Conservation (phyloP, 2,329 filamentous ascomycete species). For the Ramichloridium luteum region DNA sequence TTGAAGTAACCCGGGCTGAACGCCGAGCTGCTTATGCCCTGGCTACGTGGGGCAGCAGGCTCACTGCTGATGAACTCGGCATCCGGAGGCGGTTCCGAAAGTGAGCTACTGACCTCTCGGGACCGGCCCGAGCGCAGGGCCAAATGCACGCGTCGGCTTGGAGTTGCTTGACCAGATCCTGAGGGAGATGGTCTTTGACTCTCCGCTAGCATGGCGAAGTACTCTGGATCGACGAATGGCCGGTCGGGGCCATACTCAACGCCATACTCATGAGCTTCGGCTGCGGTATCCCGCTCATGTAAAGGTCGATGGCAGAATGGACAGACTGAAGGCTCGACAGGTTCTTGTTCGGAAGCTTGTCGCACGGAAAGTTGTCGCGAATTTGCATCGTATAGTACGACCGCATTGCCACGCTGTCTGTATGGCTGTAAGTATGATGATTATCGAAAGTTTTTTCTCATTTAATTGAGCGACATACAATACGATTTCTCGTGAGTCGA, state of each 20-base stretch:
- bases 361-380: constrained; percentile 79
- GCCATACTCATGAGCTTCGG: constrained; percentile 24
- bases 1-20: constrained; percentile 91
- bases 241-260: constrained; percentile 38
- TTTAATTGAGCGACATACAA: constrained; percentile 46
- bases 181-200: constrained; percentile 34
- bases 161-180: constrained; percentile 29
- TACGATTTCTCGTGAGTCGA: constrained; percentile 63
- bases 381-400: constrained; percentile 79
- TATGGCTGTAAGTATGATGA: constrained; percentile 4
- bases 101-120: constrained; percentile 21
- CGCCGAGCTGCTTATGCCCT: constrained; percentile 71
- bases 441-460: constrained; percentile 3
- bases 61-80: constrained; percentile 37
- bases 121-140: constrained; percentile 23
- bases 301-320: constrained; percentile 79
- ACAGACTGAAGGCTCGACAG: constrained; percentile 56
- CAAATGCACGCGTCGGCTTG: constrained; percentile 33
- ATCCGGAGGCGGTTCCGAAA: constrained; percentile 34
- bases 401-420: constrained; percentile 82
- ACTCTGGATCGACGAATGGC: constrained; percentile 71
- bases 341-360: constrained; percentile 39
- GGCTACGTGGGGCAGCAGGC: constrained; percentile 29
- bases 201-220: constrained; percentile 81
- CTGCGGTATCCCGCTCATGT: constrained; percentile 34